These are phyloP conservation scores for Podospora didyma DNA, from an alignment of 495 filamentous ascomycete species.

Conservation along the genomic window DNA sequence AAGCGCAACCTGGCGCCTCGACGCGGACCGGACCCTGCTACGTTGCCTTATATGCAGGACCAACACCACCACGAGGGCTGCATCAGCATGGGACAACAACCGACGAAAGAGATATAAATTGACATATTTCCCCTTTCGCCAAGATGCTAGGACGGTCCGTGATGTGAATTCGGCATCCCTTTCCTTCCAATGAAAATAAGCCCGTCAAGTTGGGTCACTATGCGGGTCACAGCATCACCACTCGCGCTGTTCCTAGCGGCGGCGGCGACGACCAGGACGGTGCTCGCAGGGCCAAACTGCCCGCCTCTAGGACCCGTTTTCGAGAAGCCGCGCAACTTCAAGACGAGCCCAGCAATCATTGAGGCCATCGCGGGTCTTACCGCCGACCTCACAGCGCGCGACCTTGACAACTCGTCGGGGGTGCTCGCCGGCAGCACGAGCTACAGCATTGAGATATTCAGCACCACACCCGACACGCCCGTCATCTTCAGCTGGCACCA, in stretches of 20 bases:
- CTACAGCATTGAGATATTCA: constrained; percentile 51
- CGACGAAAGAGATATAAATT: no score
- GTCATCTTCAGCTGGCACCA: constrained; percentile 45
- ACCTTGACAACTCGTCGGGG: constrained; percentile 28
- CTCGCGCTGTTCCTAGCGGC: constrained; percentile 7
- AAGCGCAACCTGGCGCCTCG: background rate
- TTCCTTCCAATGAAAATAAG: background rate
- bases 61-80: no score
- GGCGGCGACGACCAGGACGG: constrained; percentile 3
- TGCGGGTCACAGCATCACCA: background rate
- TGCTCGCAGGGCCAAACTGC: constrained; percentile 35
- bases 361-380: constrained; percentile 37
- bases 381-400: constrained; percentile 26
- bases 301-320: constrained; percentile 48
- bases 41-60: background rate
- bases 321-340: constrained; percentile 38
- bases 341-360: constrained; percentile 27
- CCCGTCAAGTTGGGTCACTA: background rate
- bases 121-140: background rate
- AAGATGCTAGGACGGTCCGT: background rate
- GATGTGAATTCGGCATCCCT: background rate
- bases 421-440: constrained; percentile 41
- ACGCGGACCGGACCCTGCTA: background rate
- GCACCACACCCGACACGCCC: constrained; percentile 32
- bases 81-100: no score